Evolutionary conservation across 2,329 filamentous ascomycete genomes (phyloP).

Genomic region (Macrophomina tecta): DNA sequence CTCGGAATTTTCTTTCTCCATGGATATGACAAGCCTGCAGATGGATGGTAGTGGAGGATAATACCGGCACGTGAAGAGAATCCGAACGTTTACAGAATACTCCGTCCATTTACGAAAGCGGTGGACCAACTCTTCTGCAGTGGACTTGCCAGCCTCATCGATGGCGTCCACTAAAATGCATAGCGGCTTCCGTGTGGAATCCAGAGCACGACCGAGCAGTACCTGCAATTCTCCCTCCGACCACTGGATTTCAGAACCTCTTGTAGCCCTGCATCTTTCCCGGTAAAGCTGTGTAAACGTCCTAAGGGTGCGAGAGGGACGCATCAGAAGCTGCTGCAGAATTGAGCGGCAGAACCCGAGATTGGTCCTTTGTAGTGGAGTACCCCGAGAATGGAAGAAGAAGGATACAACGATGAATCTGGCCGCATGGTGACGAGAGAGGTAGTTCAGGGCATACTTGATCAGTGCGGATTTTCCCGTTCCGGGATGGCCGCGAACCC

Average conservation of each 20-base stretch:
- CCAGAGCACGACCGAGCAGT: background rate
- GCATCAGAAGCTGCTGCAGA: background rate
- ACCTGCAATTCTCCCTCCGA: background rate
- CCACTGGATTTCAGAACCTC: background rate
- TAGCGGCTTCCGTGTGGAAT: background rate
- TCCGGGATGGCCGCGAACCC: background rate
- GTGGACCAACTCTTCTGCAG: background rate
- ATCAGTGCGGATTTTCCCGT: background rate
- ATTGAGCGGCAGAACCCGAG: background rate
- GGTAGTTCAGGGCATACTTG: background rate
- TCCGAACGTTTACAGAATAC: background rate
- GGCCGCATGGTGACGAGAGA: background rate
- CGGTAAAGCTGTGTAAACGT: background rate
- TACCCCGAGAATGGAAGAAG: background rate
- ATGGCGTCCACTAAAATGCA: slow-evolving; percentile 1
- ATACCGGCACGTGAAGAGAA: background rate
- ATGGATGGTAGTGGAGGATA: background rate
- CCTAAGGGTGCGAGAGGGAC: background rate
- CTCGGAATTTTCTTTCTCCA: background rate
- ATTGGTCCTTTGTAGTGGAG: background rate
- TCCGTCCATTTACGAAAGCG: background rate
- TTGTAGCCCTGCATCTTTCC: background rate
- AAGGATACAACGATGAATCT: background rate
- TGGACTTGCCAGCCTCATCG: background rate
- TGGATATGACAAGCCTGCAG: background rate